Base-by-base conservation (phyloP, 108 stramenopile genomes). In the Aurantiochytrium sp. region DNA sequence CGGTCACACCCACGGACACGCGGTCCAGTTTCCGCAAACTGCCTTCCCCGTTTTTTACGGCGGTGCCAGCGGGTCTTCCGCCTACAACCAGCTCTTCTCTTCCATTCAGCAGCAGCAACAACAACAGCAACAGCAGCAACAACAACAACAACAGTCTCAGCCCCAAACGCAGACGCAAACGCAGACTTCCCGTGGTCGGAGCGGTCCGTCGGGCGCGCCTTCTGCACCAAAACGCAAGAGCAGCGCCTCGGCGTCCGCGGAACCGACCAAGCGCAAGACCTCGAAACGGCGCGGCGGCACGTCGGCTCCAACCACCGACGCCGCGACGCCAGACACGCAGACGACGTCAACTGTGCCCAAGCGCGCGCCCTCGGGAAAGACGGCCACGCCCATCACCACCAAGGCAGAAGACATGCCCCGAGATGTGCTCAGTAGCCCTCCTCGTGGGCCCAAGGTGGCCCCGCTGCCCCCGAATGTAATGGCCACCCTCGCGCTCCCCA, bases 401-500 rank as follows among this genome's bases (percentile, higher is more conserved):
- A 81, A 81, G 73, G 45, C 39, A 6, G 42, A 81, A 48, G 45
- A 2, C 27, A 41, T 48, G n/a, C 39, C 73, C 3, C 39, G 32
- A 17, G 73, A 81, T 41, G 42, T 81, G 73, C 73, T 81, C 24
- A 81, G 73, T 81, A 81, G 73, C 73, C 73, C 73, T 41, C 73
- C 73, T 24, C 39, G 73, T 6, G 73, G 73, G 6, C 45, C 39
- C 42, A 81, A 81, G 73, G 39, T 81, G n/a, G 12, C 73, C 12
- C 39, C 73, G 39, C n/a, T 81, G 1, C 45, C 73, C 19, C 45
- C 73, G 21, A 48, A 81, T 48, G 45, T 81, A 6, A 81, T 81
- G 73, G 73, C 73, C 21, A 24, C 73, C 45, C 39, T 81, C 24
- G 45, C 73, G 50, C 73, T 81, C 42, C 73, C 73, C 42, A 48